Evolutionary conservation across 768 basidiomycete species (phyloP), one percentile per base, ranked within the genome.

Genomic region (Hygrocybe punicea): DNA sequence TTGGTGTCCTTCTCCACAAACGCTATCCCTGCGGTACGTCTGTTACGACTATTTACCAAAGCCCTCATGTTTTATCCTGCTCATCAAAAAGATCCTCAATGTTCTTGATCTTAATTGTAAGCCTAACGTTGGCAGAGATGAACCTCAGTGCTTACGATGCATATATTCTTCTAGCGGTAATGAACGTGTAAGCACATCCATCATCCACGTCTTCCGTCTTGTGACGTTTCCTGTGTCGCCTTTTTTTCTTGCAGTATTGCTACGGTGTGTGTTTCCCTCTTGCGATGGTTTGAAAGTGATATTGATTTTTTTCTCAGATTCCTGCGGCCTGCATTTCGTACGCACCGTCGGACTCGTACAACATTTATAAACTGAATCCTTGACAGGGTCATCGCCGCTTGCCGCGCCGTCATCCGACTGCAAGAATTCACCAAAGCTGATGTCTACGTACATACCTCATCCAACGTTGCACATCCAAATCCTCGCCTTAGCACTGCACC

Each of bases 261-360:
- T 19, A 83, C 81, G 29, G 84, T 83, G 57, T 63, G 76, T 65
- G n/a, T 21, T 37, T 44, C 24, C 33, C 7, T 13, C 19, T 3
- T 21, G 25, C 19, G n/a, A 33, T 8, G 17, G 34, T 19, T n/a
- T 29, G 25, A 37, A 54, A 17, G 17, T 21, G 25, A 50, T 44
- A 19, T 51, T 39, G 19, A 40, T 9, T 50, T 10, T 51, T 33
- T 58, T 16, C 34, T n/a, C 42, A 76, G 86, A 76, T 86, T 35
- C 86, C 86, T 24, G 85, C 86, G 36, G 84, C 86, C 16, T 79
- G 82, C 4, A 73, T 86, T 57, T 84, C 85, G 86, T 87, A 71
- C 16, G 69, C 45, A 10, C 19, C 25, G 54, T 44, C 44, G 46
- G 42, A 48, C 8, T 51, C 21, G 53, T 55, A 19, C 35, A 16